These are phyloP conservation scores for Lepidopterella palustris DNA, from an alignment of 495 filamentous ascomycete species.

Conservation along the genomic window DNA sequence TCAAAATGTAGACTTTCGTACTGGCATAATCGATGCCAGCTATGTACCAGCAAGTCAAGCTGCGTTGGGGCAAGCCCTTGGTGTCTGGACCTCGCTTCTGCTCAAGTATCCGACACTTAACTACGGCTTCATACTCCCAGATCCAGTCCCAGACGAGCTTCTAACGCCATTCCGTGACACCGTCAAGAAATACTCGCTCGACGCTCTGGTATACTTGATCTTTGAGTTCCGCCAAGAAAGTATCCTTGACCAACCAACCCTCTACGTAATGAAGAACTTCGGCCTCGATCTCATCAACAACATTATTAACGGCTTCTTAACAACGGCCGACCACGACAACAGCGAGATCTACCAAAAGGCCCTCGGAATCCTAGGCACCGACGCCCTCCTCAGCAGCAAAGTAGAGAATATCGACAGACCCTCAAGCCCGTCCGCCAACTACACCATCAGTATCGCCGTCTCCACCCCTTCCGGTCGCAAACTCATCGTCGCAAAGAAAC, in stretches of 20 bases:
- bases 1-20: constrained; percentile 20
- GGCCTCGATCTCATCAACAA: constrained; percentile 15
- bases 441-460: constrained; percentile 33
- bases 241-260: constrained; percentile 33
- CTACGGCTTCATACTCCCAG: constrained; percentile 39
- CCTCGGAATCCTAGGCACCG: constrained; percentile 37
- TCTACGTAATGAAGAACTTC: constrained; percentile 29
- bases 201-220: constrained; percentile 28
- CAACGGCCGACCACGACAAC: constrained; percentile 35
- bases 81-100: constrained; percentile 20
- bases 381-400: constrained; percentile 12
- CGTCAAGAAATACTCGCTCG: constrained; percentile 37
- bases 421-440: not conserved
- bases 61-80: constrained; percentile 29
- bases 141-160: constrained; percentile 41
- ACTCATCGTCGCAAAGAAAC: constrained; percentile 41
- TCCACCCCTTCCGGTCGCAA: constrained; percentile 34
- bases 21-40: constrained; percentile 15
- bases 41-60: constrained; percentile 19
- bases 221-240: constrained; percentile 39
- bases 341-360: constrained; percentile 37
- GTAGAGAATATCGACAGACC: not conserved
- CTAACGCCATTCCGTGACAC: constrained; percentile 42
- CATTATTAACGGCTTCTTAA: constrained; percentile 29
- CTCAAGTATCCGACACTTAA: constrained; percentile 40